Evolutionary conservation across 805 yeast species (phyloP).

Genomic region (Candida taoyuanica): DNA sequence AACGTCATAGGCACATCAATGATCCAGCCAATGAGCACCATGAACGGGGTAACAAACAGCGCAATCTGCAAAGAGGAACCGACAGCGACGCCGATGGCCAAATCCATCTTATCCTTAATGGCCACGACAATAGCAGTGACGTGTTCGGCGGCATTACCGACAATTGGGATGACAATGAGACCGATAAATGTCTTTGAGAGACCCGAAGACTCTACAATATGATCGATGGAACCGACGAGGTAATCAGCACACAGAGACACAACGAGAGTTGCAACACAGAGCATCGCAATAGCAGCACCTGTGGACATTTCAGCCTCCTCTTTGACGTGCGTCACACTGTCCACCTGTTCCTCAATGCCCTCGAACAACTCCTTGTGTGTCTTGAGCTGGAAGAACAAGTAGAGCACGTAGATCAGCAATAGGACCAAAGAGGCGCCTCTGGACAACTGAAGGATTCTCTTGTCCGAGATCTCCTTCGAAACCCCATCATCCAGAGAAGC

Average conservation of each 20-base stretch:
- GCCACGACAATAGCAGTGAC: constrained; percentile 96
- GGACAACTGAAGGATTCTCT: constrained; percentile 63
- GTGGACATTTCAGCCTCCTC: constrained; percentile 41
- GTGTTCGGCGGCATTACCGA: constrained; percentile 98
- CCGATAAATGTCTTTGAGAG: constrained; percentile 94
- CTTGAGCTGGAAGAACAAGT: constrained; percentile 80
- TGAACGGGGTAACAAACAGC: constrained; percentile 88
- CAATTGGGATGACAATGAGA: constrained; percentile 88
- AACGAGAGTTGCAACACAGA: constrained; percentile 63
- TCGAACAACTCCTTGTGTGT: constrained; percentile 82
- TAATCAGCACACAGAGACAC: constrained; percentile 92
- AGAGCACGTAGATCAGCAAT: constrained; percentile 70
- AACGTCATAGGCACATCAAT: constrained; percentile 89
- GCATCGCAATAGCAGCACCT: constrained; percentile 44
- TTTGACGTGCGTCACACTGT: constrained; percentile 24
- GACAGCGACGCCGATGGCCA: constrained; percentile 94
- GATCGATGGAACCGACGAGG: constrained; percentile 90
- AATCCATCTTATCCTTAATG: constrained; percentile 92
- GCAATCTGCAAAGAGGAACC: constrained; percentile 97
- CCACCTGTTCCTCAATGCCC: constrained; percentile 39
- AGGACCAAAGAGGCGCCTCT: constrained; percentile 83
- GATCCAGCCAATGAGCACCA: constrained; percentile 92
- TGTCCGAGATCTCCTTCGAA: constrained; percentile 31
- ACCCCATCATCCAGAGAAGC: constrained; percentile 52
- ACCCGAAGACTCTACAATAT: constrained; percentile 76